These are phyloP conservation scores for Piper longum DNA, from an alignment of 164 flowering plant species.

Conservation along the genomic window DNA sequence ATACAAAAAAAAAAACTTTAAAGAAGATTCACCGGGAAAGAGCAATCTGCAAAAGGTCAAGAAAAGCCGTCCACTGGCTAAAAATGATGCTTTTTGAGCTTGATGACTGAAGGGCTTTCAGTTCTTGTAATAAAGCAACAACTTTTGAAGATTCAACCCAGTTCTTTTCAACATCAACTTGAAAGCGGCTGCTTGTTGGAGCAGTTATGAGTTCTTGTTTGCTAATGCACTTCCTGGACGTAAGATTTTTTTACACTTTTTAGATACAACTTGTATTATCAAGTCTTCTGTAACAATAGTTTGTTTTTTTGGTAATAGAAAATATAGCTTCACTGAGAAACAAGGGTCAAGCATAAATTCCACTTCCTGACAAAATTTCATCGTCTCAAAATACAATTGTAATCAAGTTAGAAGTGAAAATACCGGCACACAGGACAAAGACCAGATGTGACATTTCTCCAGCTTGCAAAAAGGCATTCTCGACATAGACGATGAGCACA, in stretches of 20 bases:
- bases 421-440: conserved; percentile 98
- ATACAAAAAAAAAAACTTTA: neutral
- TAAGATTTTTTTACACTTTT: neutral
- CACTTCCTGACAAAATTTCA: too few relatives aligned
- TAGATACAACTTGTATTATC: neutral
- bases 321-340: too few relatives aligned
- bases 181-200: conserved; percentile 80
- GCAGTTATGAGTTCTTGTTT: conserved; percentile 88
- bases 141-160: conserved; percentile 96
- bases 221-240: conserved; percentile 54
- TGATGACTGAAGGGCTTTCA: conserved; percentile 41
- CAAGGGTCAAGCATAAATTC: too few relatives aligned
- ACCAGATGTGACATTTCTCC: conserved; percentile 70
- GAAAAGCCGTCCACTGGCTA: conserved; percentile 98
- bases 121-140: conserved; percentile 46
- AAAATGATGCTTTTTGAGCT: conserved; percentile 90
- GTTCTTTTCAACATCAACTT: conserved; percentile 76
- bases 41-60: conserved; percentile 87
- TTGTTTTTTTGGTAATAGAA: too few relatives aligned
- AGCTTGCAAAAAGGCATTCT: conserved; percentile 87
- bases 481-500: conserved; percentile 96
- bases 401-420: neutral
- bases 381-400: too few relatives aligned
- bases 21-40: conserved; percentile 50
- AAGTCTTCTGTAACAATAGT: too few relatives aligned